phyloP scores from a whole-genome alignment of 306 rosid species.

The Inga laurina region DNA sequence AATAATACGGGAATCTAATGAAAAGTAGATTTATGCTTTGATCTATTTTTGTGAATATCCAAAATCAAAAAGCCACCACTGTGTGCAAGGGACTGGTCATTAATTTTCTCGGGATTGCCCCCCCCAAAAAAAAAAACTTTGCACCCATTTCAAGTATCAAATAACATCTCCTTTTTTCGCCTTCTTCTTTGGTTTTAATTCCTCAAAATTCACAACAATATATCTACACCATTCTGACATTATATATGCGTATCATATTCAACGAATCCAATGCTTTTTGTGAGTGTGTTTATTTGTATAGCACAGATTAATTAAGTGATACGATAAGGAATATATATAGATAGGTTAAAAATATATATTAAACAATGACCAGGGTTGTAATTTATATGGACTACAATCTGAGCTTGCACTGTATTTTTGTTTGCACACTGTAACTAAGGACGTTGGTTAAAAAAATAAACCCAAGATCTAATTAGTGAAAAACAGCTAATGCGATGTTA shows the following conservation, averaged over 20 bases:
- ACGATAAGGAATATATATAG: neutral
- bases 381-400: neutral
- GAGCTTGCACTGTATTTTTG: neutral
- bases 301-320: neutral
- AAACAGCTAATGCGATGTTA: neutral
- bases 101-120: slow-evolving; percentile 64
- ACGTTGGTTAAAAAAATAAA: neutral
- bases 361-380: neutral
- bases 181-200: neutral
- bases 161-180: neutral
- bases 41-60: slow-evolving; percentile 7
- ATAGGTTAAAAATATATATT: no score
- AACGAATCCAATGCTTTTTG: neutral
- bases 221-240: neutral
- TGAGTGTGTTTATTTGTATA: neutral
- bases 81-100: neutral
- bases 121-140: slow-evolving; percentile 31
- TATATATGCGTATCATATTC: neutral
- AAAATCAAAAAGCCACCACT: slow-evolving; percentile 6
- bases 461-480: neutral
- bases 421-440: neutral
- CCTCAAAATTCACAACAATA: neutral
- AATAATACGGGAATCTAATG: neutral
- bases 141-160: slow-evolving; percentile 51
- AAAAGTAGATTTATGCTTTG: neutral